Percentiles rank a stretch among this genome's conserved stretches.
Conservation (phyloP, 495 filamentous ascomycete genomes). For the Bacidia gigantensis region DNA sequence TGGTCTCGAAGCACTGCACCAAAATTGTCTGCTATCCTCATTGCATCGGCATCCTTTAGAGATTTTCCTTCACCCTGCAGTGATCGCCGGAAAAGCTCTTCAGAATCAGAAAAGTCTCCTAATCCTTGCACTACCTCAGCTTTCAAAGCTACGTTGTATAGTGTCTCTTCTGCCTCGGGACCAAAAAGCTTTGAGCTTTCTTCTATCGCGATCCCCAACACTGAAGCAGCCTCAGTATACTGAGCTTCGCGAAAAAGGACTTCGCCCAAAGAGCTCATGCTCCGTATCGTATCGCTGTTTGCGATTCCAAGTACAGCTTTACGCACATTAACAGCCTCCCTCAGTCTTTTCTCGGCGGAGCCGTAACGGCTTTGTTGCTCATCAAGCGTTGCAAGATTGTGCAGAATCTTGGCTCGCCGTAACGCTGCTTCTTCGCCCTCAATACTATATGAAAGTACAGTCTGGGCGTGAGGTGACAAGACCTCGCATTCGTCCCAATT, state of each 20-base stretch:
- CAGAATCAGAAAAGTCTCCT: not conserved
- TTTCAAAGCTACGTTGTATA: not conserved
- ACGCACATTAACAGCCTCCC: not conserved
- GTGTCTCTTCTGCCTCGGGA: not conserved
- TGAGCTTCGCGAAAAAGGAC: not conserved
- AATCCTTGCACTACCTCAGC: not conserved
- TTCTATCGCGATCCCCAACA: not conserved
- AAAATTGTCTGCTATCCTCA: conserved; percentile 4
- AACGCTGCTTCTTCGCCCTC: not conserved
- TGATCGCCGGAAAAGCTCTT: conserved; percentile 1
- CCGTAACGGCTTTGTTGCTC: conserved; percentile 11
- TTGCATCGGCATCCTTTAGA: not conserved
- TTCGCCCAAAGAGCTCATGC: not conserved
- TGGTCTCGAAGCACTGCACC: not conserved
- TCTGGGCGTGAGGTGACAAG: conserved; percentile 28
- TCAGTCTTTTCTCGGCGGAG: conserved; percentile 13
- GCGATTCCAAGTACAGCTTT: conserved; percentile 17
- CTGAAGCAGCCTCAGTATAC: not conserved
- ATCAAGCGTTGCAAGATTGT: conserved; percentile 1
- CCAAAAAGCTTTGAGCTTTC: conserved; percentile 1
- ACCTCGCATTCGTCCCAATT: conserved; percentile 25
- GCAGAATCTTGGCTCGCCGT: conserved; percentile 1
- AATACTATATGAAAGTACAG: conserved; percentile 14
- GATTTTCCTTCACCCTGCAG: not conserved
- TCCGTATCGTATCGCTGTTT: not conserved